These are phyloP conservation scores for Eucalyptus microcorys DNA, from an alignment of 345 rosid species.

Conservation along the genomic window DNA sequence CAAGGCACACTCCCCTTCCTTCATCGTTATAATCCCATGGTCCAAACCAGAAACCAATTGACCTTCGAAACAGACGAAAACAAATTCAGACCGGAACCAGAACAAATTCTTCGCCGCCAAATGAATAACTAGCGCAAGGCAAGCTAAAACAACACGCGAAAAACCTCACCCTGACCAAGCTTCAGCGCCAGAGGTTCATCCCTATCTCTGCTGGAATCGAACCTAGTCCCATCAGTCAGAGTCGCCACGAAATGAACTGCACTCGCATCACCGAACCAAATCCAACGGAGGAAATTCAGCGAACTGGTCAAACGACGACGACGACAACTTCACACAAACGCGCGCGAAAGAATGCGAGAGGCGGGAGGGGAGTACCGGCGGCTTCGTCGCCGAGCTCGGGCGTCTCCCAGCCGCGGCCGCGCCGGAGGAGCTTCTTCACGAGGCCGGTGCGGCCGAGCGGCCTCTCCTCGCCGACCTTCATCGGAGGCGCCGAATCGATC, in stretches of 20 bases:
- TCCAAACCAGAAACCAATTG: conserved; percentile 34
- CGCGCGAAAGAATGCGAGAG: background rate
- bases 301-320: background rate
- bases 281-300: background rate
- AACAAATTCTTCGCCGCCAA: background rate
- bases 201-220: conserved; percentile 30
- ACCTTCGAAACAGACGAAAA: conserved; percentile 5
- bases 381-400: conserved; percentile 54
- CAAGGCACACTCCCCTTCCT: conserved; percentile 41
- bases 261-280: background rate
- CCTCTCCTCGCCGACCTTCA: conserved; percentile 50
- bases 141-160: background rate
- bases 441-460: conserved; percentile 14
- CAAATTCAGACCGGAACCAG: background rate
- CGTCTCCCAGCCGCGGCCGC: conserved; percentile 36
- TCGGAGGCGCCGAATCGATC: conserved; percentile 57
- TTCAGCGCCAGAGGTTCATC: conserved; percentile 20
- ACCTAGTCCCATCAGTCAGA: conserved; percentile 34
- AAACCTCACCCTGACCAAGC: conserved; percentile 31
- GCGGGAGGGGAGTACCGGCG: conserved; percentile 6
- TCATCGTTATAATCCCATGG: conserved; percentile 38
- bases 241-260: conserved; percentile 50
- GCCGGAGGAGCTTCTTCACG: conserved; percentile 41
- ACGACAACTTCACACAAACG: background rate
- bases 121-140: background rate